Base-by-base conservation (phyloP, 352 stramenopile species). In the Halophytophthora batemanensis region DNA sequence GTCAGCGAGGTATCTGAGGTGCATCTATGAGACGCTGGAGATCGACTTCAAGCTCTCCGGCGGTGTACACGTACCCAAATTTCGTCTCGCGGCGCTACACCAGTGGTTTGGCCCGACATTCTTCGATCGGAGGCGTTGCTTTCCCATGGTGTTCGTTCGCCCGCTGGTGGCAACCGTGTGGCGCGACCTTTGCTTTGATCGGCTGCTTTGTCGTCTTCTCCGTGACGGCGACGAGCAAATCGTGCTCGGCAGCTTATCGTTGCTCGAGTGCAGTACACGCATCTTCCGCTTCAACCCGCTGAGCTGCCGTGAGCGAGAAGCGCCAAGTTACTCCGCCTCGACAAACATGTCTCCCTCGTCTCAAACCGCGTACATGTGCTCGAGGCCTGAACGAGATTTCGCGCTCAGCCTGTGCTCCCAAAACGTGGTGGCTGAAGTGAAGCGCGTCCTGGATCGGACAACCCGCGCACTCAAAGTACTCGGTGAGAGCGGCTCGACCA, bases 21-120 rank as follows among this genome's bases (percentile, higher is more conserved):
- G 36, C 3, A 10, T 74, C 18, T 64, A 69, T 35, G 54, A 68
- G 21, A 64, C 58, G 3, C 58, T 77, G 18, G 71, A 79, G n/a
- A 63, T 77, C 12, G 56, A 65, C 18, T 82, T 82, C 36, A 77
- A 75, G 45, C 44, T 74, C 21, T 64, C 58, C 0, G 58, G 58
- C 19, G 68, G 56, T 1, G 53, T 67, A 18, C 41, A 58, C 13
- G 54, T 72, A 4, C 51, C 66, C 1, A 82, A 77, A 45, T 77
- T 72, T 41, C 71, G 71, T 11, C 45, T 74, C 4, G 63, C 68
- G 19, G 57, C 62, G 18, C 31, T 82, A 1, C 68, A 74, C 12
- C 44, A 65, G 38, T 75, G 69, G 39, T 72, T 82, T 6, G 56
- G 62, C 4, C 25, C 54, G 2, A 15, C 29, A 7, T 65, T 65